Conservation (phyloP, 768 basidiomycete species). For the Termitomyces sp. region DNA sequence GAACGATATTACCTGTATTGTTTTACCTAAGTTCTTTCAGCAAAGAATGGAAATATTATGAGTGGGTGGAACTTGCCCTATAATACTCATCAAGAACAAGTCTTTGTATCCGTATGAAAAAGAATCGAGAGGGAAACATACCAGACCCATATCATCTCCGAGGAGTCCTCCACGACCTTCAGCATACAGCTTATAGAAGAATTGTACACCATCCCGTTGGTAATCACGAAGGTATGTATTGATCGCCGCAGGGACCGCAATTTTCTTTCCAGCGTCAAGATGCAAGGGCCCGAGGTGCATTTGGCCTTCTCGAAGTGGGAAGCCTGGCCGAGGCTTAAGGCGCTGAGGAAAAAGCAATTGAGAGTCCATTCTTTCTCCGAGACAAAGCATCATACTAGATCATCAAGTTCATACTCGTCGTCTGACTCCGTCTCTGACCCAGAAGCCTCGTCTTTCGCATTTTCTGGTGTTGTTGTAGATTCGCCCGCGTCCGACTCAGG, state of each 20-base stretch:
- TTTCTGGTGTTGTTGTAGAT: neutral
- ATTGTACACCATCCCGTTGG: slow-evolving; percentile 80
- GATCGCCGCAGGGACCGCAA: slow-evolving; percentile 60
- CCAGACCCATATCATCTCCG: slow-evolving; percentile 95
- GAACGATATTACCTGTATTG: slow-evolving; percentile 88
- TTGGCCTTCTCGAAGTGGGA: slow-evolving; percentile 42
- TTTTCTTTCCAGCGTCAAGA: slow-evolving; percentile 39
- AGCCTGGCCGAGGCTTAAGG: slow-evolving; percentile 46
- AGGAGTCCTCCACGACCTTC: slow-evolving; percentile 72
- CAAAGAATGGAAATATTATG: neutral
- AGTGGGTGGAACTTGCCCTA: slow-evolving; percentile 17
- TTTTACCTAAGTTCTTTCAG: slow-evolving; percentile 58
- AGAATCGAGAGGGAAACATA: slow-evolving; percentile 20
- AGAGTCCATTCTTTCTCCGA: neutral
- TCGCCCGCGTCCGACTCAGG: slow-evolving; percentile 30
- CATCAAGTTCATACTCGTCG: slow-evolving; percentile 25
- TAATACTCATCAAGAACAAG: neutral
- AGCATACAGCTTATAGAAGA: slow-evolving; percentile 71
- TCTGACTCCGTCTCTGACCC: slow-evolving; percentile 43
- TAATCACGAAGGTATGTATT: slow-evolving; percentile 89
- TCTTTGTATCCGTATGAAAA: neutral
- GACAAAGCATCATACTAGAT: slow-evolving; percentile 15
- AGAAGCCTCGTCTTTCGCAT: neutral
- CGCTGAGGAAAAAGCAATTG: slow-evolving; percentile 2
- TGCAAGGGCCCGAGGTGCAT: slow-evolving; percentile 36